A percentile compares a stretch with the other conserved stretches of the same genome.
These are phyloP conservation scores for Lachancea sp. DNA, from an alignment of 805 yeast genomes.

Conservation along the genomic window DNA sequence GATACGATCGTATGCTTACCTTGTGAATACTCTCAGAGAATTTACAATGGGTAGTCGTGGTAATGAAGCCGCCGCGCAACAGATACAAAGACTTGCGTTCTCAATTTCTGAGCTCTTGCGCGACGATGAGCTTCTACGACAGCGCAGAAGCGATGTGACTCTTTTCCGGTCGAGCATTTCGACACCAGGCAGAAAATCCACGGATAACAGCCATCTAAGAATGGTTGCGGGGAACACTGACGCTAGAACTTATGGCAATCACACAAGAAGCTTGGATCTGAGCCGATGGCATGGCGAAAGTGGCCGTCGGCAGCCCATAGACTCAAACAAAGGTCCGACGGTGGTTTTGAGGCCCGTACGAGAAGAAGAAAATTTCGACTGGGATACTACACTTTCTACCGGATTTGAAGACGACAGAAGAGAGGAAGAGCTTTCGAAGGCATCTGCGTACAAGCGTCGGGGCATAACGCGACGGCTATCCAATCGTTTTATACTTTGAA, in stretches of 20 bases:
- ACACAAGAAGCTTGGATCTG: constrained; percentile 16
- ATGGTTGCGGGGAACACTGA: constrained; percentile 3
- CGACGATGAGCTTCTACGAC: constrained; percentile 24
- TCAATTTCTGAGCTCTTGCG: constrained; percentile 33
- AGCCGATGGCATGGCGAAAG: constrained; percentile 6
- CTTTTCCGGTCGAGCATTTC: constrained; percentile 31
- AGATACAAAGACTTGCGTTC: constrained; percentile 36
- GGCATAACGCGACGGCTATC: constrained; percentile 6
- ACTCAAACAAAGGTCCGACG: not conserved
- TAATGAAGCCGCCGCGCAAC: constrained; percentile 32
- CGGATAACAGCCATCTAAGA: constrained; percentile 29
- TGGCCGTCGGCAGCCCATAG: not conserved
- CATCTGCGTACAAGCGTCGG: constrained; percentile 2
- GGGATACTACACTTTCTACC: not conserved
- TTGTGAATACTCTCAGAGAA: constrained; percentile 32
- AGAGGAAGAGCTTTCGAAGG: not conserved
- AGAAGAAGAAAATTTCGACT: constrained; percentile 21
- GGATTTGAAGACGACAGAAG: not conserved
- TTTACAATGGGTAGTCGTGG: constrained; percentile 28
- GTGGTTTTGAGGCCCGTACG: constrained; percentile 22
- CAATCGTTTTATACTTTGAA: not conserved
- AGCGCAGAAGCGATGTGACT: constrained; percentile 23
- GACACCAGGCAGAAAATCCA: constrained; percentile 31
- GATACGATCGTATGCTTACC: constrained; percentile 33
- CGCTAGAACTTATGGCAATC: not conserved